phyloP scores from a whole-genome alignment of 345 rosid species.

The Syzygium oleosum region DNA sequence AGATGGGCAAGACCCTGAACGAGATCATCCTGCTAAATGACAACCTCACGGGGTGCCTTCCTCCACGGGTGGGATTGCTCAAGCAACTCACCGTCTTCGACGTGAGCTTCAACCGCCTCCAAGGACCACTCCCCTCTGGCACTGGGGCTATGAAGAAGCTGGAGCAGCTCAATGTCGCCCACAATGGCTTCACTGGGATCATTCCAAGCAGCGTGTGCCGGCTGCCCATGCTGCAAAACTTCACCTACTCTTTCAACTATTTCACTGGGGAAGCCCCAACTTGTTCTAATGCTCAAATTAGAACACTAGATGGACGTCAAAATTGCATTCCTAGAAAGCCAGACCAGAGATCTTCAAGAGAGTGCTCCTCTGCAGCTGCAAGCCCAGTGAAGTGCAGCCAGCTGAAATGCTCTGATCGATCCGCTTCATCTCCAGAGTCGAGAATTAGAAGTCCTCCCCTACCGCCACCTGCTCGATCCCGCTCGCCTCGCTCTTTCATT shows the following conservation, averaged over 20 bases:
- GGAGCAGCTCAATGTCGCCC: constrained; percentile 46
- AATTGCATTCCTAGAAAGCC: constrained; percentile 44
- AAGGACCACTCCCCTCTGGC: constrained; percentile 46
- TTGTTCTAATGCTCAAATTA: constrained; percentile 19
- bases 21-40: constrained; percentile 58
- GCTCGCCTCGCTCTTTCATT: neutral
- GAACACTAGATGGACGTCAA: constrained; percentile 22
- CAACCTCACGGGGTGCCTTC: constrained; percentile 57
- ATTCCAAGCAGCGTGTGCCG: constrained; percentile 44
- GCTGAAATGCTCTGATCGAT: constrained; percentile 31
- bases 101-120: constrained; percentile 45
- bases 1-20: constrained; percentile 59
- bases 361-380: constrained; percentile 51
- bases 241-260: constrained; percentile 45
- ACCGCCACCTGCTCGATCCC: constrained; percentile 6
- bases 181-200: constrained; percentile 52
- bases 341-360: constrained; percentile 45
- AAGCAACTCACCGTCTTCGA: constrained; percentile 59
- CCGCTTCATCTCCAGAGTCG: constrained; percentile 13
- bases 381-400: constrained; percentile 37
- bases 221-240: constrained; percentile 48
- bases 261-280: constrained; percentile 35
- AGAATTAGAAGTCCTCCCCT: neutral
- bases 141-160: constrained; percentile 44
- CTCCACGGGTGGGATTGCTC: constrained; percentile 40